Evolutionary conservation across 176 grass and related monocot genomes (phyloP).

Genomic region (Aegilops tauschii): DNA sequence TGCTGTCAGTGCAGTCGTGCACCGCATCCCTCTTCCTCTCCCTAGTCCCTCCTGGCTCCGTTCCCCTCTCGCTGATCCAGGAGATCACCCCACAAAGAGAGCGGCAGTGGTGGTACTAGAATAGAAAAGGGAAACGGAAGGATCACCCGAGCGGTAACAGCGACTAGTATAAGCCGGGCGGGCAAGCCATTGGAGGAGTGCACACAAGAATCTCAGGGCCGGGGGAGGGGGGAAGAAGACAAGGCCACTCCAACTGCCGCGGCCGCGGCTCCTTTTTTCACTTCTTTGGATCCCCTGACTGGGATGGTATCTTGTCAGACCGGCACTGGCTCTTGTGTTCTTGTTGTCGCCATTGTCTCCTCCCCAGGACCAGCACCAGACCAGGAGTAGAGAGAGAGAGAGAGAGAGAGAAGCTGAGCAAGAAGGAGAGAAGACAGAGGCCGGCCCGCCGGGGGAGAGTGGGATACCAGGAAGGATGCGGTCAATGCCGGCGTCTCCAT

Average conservation of each 20-base stretch:
- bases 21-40: neutral
- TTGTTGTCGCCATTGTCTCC: conserved; percentile 19
- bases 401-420: neutral
- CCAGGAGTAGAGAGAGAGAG: neutral
- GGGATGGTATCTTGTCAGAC: conserved; percentile 47
- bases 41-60: too few species aligned
- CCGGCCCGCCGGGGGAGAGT: neutral
- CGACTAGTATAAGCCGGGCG: neutral
- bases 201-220: conserved; percentile 25
- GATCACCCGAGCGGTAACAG: neutral
- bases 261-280: conserved; percentile 7
- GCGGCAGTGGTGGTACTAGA: neutral
- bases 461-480: neutral
- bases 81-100: neutral
- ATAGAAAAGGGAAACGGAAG: neutral
- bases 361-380: neutral
- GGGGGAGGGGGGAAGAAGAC: neutral
- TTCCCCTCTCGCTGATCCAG: neutral
- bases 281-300: conserved; percentile 49
- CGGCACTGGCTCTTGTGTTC: conserved; percentile 30
- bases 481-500: conserved; percentile 42
- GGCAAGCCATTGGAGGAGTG: conserved; percentile 31
- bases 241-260: neutral
- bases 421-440: neutral
- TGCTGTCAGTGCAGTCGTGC: conserved; percentile 19